Evolutionary conservation across 495 filamentous ascomycete genomes (phyloP), one percentile per base, ranked within the genome.

Genomic region (Cladorrhinum samala): DNA sequence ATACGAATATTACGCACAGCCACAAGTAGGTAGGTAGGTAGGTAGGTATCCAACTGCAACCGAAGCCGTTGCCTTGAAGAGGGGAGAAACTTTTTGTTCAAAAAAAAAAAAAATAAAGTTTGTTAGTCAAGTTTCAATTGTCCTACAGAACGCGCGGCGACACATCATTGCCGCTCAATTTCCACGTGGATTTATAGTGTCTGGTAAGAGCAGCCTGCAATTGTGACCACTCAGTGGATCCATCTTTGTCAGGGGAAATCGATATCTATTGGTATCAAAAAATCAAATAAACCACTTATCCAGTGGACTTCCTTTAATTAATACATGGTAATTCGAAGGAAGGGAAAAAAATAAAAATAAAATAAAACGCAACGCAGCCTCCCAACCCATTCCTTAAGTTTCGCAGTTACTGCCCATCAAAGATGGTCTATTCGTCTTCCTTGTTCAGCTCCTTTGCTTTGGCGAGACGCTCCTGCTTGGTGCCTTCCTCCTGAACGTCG

Each of bases 401-500:
- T n/a, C n/a, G n/a, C n/a, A n/a, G n/a, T n/a, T n/a, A n/a, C n/a
- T n/a, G n/a, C n/a, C n/a, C n/a, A n/a, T n/a, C n/a, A 6, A 39
- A n/a, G 40, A 20, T 1, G 13, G 7, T 45, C 19, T 23, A n/a
- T 43, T 24, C 19, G 24, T 14, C 53, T 63, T 75, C 77, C 67
- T 86, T 81, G 72, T 88, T 88, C 58, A 89, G 58, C 58, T 81
- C 79, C 60, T 81, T 69, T 41, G 77, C 79, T 64, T 80, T 85
- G 3, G 77, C 82, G 55, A 76, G 71, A 37, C 83, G 77, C 59
- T 89, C 85, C 61, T 87, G 83, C 63, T 81, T 83, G n/a, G 84
- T 79, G 13, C 78, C 78, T 59, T 80, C 76, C 62, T 78, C 67
- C 50, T 69, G 58, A 14, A 60, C 62, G 27, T 64, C 60, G 63